Evolutionary conservation across 768 basidiomycete species (phyloP).

Genomic region (Kwoniella pini): DNA sequence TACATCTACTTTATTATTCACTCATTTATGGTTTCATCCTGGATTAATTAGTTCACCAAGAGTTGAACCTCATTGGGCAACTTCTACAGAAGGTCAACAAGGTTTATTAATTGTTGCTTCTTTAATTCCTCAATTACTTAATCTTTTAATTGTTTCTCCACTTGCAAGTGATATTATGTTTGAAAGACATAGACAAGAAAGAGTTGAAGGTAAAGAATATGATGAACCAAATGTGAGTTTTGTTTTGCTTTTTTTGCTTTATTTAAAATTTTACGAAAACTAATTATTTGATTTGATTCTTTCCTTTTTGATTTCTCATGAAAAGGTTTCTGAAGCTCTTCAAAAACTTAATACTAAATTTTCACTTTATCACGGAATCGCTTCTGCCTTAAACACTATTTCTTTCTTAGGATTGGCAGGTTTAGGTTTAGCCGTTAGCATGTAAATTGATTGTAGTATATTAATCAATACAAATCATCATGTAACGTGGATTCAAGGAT

Average conservation of each 20-base stretch:
- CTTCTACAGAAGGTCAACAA: slow-evolving; percentile 43
- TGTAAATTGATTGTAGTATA: too few species aligned
- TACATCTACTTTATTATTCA: slow-evolving; percentile 61
- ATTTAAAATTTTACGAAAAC: not conserved
- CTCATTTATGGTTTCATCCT: slow-evolving; percentile 63
- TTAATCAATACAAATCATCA: too few species aligned
- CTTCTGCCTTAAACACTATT: slow-evolving; percentile 66
- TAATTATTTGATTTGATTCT: slow-evolving; percentile 1
- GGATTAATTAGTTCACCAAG: slow-evolving; percentile 61
- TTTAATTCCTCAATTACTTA: slow-evolving; percentile 59
- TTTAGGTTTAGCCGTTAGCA: slow-evolving; percentile 43
- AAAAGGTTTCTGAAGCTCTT: slow-evolving; percentile 68
- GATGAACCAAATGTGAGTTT: slow-evolving; percentile 67
- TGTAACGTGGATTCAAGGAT: too few species aligned
- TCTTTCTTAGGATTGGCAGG: slow-evolving; percentile 57
- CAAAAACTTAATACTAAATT: slow-evolving; percentile 69
- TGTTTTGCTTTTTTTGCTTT: not conserved
- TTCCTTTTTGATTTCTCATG: slow-evolving; percentile 6
- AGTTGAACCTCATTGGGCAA: slow-evolving; percentile 53
- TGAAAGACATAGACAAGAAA: slow-evolving; percentile 70
- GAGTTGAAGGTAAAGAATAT: slow-evolving; percentile 69
- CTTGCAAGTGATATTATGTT: slow-evolving; percentile 75
- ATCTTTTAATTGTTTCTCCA: slow-evolving; percentile 72
- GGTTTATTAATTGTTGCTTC: slow-evolving; percentile 36
- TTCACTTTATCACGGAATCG: slow-evolving; percentile 67